These are phyloP conservation scores for Aspergillus carbonarius DNA, from an alignment of 2,329 filamentous ascomycete genomes.

Conservation along the genomic window DNA sequence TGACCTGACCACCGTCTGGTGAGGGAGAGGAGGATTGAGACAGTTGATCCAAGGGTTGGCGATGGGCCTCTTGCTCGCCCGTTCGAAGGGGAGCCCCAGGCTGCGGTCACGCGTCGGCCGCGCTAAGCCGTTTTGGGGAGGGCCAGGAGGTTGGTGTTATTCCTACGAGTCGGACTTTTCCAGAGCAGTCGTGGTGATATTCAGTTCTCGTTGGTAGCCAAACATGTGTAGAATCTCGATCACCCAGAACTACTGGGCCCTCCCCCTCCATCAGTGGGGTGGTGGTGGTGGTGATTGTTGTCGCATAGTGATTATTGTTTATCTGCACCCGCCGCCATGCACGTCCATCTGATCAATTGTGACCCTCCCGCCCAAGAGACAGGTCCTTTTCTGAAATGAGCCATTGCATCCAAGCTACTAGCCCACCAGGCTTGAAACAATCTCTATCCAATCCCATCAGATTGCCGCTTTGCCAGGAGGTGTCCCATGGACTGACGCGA, in stretches of 20 bases:
- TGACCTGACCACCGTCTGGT: conserved; percentile 25
- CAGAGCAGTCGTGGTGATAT: not conserved
- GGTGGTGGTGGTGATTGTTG: not conserved
- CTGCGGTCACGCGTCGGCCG: conserved; percentile 38
- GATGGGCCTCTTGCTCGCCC: conserved; percentile 23
- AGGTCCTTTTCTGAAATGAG: not conserved
- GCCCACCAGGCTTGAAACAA: not conserved
- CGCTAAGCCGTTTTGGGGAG: conserved; percentile 33
- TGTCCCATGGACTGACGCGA: conserved; percentile 11
- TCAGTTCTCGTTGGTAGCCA: not conserved
- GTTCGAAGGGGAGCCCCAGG: conserved; percentile 30
- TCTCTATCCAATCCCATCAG: not conserved
- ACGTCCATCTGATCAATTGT: not conserved
- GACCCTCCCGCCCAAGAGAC: not conserved
- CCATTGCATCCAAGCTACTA: not conserved
- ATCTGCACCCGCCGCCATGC: not conserved
- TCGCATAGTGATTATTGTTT: conserved; percentile 4
- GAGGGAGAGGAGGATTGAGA: conserved; percentile 17
- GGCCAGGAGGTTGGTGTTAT: conserved; percentile 16
- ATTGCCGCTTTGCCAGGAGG: not conserved
- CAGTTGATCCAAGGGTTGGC: conserved; percentile 19
- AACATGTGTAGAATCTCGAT: not conserved
- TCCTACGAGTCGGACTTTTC: not conserved
- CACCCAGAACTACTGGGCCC: not conserved
- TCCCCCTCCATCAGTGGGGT: not conserved